Conservation (phyloP, 345 rosid genomes). For the Euphorbia lathyris region DNA sequence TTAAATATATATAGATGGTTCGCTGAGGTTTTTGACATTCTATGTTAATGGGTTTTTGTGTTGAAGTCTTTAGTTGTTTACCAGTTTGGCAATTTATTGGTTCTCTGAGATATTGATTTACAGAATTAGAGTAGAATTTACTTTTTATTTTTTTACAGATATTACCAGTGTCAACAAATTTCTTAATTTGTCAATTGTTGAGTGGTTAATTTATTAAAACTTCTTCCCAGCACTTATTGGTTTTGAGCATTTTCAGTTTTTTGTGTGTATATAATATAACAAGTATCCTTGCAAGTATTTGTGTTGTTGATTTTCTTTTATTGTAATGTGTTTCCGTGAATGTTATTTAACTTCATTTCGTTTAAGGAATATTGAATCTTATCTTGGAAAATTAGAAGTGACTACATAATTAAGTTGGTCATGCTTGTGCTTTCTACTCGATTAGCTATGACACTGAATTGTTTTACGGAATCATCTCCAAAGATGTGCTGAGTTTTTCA, state of each 20-base stretch:
- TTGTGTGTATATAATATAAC: not conserved
- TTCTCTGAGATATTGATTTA: not conserved
- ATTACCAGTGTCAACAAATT: not conserved
- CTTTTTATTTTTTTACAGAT: not conserved
- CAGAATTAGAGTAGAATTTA: not conserved
- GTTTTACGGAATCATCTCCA: too few species aligned
- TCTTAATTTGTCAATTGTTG: not conserved
- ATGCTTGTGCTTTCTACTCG: not conserved
- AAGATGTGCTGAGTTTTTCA: not conserved
- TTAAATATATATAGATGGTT: not conserved
- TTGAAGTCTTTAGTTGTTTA: not conserved
- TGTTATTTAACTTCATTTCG: not conserved
- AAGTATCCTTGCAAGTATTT: not conserved
- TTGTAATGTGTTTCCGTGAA: not conserved
- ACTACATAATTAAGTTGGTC: not conserved
- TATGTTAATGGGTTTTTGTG: not conserved
- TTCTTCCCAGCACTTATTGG: too few species aligned
- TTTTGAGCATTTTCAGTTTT: not conserved
- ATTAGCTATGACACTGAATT: too few species aligned
- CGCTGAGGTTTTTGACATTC: not conserved
- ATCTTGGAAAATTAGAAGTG: not conserved
- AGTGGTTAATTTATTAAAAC: too few species aligned
- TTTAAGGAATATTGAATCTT: not conserved
- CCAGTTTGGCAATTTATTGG: not conserved
- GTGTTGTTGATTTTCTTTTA: not conserved